These are phyloP conservation scores for Erythrophleum fordii DNA, from an alignment of 306 rosid species.

Conservation along the genomic window DNA sequence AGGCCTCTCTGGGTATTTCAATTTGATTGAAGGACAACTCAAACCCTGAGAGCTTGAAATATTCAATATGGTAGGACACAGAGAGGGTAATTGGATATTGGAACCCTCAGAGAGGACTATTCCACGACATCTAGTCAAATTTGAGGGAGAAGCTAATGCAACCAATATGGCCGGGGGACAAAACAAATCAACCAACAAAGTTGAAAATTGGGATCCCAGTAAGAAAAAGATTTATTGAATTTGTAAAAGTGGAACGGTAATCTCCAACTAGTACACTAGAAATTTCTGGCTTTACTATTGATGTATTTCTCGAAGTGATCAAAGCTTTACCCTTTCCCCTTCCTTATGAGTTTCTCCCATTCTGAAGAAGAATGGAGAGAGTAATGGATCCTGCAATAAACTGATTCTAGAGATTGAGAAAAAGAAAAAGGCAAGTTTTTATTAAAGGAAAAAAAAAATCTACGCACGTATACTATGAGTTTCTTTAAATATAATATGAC, in stretches of 20 bases:
- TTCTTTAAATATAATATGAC: too few species aligned
- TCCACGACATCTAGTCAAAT: not conserved
- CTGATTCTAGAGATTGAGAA: constrained; percentile 21
- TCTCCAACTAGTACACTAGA: not conserved
- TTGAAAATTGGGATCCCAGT: constrained; percentile 46
- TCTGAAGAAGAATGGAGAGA: constrained; percentile 1
- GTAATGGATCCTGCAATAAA: constrained; percentile 22
- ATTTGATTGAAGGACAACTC: constrained; percentile 35
- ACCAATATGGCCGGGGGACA: constrained; percentile 52
- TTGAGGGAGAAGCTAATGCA: constrained; percentile 12
- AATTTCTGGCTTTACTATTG: constrained; percentile 43
- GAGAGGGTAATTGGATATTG: constrained; percentile 50
- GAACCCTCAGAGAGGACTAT: constrained; percentile 5
- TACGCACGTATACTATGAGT: too few species aligned
- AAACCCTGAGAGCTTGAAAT: constrained; percentile 42
- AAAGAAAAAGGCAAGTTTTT: constrained; percentile 22
- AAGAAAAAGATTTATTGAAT: constrained; percentile 32
- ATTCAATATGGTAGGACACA: constrained; percentile 40
- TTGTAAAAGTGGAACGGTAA: constrained; percentile 18
- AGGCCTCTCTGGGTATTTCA: constrained; percentile 44
- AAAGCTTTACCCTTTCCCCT: constrained; percentile 39
- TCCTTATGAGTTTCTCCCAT: constrained; percentile 30
- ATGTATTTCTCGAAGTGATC: constrained; percentile 36
- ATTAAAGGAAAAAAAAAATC: not conserved
- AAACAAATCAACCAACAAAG: constrained; percentile 31